Evolutionary conservation across 805 yeast species (phyloP).

Genomic region (Kluyveromyces nonfermentans): DNA sequence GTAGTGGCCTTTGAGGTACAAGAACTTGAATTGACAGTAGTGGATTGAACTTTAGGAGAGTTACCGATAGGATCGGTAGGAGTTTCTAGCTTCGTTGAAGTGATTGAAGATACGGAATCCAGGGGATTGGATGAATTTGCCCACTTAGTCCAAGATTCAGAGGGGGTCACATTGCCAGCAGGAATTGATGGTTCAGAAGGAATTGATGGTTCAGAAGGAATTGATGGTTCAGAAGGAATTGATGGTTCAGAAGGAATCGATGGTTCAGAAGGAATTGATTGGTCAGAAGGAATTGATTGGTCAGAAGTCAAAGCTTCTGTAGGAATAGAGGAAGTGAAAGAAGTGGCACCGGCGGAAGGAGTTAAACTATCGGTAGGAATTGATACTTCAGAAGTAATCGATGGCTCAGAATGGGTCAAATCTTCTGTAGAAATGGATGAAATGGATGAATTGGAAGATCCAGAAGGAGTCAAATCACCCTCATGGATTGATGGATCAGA

Average conservation of each 20-base stretch:
- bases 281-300: not conserved
- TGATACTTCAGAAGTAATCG: constrained; percentile 6
- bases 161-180: not conserved
- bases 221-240: constrained; percentile 4
- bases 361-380: not conserved
- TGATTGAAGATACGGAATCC: no score
- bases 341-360: not conserved
- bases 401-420: not conserved
- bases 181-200: not conserved
- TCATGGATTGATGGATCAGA: constrained; percentile 8
- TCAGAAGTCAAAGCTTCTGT: not conserved
- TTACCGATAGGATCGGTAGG: not conserved
- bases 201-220: not conserved
- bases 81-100: not conserved
- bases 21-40: constrained; percentile 6
- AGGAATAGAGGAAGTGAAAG: constrained; percentile 2
- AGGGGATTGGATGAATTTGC: no score
- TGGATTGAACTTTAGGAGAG: constrained; percentile 3
- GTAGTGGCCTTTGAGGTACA: constrained; percentile 5
- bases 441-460: not conserved
- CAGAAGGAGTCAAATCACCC: constrained; percentile 9
- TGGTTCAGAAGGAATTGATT: no score
- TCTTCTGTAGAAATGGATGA: not conserved
- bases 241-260: constrained; percentile 4
- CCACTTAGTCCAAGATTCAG: constrained; percentile 1